These are phyloP conservation scores for Peribolospora kevripleyi DNA, from an alignment of 768 basidiomycete species.

Conservation along the genomic window DNA sequence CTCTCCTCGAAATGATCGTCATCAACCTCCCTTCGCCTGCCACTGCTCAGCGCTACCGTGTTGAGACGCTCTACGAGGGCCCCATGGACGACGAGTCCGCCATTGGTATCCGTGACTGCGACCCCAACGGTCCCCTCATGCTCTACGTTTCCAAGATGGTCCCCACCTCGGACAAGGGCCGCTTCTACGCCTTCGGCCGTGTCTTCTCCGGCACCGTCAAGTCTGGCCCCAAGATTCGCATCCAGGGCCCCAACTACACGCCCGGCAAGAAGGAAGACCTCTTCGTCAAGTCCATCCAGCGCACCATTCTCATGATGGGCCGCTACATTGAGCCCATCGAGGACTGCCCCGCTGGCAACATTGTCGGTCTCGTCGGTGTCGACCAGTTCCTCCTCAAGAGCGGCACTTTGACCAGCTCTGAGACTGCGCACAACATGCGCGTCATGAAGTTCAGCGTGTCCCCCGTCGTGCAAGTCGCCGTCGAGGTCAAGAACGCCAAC, in stretches of 20 bases:
- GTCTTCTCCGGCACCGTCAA: slow-evolving; percentile 96
- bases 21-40: slow-evolving; percentile 93
- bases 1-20: slow-evolving; percentile 98
- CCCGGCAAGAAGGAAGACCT: slow-evolving; percentile 98
- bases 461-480: slow-evolving; percentile 93
- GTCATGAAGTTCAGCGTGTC: slow-evolving; percentile 98
- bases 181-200: slow-evolving; percentile 99
- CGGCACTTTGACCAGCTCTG: slow-evolving; percentile 88
- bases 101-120: slow-evolving; percentile 92
- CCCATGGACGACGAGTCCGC: slow-evolving; percentile 99
- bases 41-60: slow-evolving; percentile 94
- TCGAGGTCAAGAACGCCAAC: slow-evolving; percentile 97
- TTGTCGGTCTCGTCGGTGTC: slow-evolving; percentile 94
- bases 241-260: slow-evolving; percentile 95
- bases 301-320: slow-evolving; percentile 99
- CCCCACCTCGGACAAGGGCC: slow-evolving; percentile 97
- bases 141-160: slow-evolving; percentile 99
- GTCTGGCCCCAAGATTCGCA: slow-evolving; percentile 93
- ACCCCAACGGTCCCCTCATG: slow-evolving; percentile 85
- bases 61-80: slow-evolving; percentile 97
- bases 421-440: slow-evolving; percentile 99
- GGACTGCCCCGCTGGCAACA: slow-evolving; percentile 97
- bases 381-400: slow-evolving; percentile 99
- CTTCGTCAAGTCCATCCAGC: slow-evolving; percentile 93
- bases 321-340: slow-evolving; percentile 95